Evolutionary conservation across 495 filamentous ascomycete species (phyloP).

Genomic region (Tuber borchii): DNA sequence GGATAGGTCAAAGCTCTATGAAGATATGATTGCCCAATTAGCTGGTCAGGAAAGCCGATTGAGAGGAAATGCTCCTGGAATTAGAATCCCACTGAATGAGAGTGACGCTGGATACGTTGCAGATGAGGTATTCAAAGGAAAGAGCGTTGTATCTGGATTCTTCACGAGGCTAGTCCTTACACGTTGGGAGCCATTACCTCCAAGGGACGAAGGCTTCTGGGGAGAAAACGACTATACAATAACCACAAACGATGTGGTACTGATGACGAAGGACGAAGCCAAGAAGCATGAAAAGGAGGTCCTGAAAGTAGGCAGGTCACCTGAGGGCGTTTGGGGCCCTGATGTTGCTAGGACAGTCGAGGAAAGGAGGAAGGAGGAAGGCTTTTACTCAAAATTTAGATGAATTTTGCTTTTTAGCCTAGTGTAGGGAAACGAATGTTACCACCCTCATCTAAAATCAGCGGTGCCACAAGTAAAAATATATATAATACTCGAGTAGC

Average conservation of each 20-base stretch:
- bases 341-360: slow-evolving; percentile 60
- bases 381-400: slow-evolving; percentile 51
- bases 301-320: slow-evolving; percentile 59
- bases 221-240: slow-evolving; percentile 66
- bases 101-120: slow-evolving; percentile 78
- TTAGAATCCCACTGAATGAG: slow-evolving; percentile 68
- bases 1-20: slow-evolving; percentile 80
- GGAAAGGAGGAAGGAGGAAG: slow-evolving; percentile 56
- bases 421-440: background rate
- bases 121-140: slow-evolving; percentile 81
- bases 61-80: slow-evolving; percentile 58
- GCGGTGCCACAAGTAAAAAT: background rate
- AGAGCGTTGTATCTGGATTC: slow-evolving; percentile 74
- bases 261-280: slow-evolving; percentile 96
- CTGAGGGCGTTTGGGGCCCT: slow-evolving; percentile 65
- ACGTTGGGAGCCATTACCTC: slow-evolving; percentile 60
- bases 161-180: slow-evolving; percentile 67
- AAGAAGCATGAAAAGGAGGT: slow-evolving; percentile 71
- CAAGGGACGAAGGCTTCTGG: slow-evolving; percentile 44
- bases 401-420: slow-evolving; percentile 22
- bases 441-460: background rate
- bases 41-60: slow-evolving; percentile 64
- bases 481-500: background rate
- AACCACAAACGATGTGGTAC: slow-evolving; percentile 65
- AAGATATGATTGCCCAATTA: slow-evolving; percentile 63